Evolutionary conservation across 192 early-diverging fungal genomes (phyloP), one percentile per base, ranked within the genome.

Genomic region (Mortierella hygrophila): DNA sequence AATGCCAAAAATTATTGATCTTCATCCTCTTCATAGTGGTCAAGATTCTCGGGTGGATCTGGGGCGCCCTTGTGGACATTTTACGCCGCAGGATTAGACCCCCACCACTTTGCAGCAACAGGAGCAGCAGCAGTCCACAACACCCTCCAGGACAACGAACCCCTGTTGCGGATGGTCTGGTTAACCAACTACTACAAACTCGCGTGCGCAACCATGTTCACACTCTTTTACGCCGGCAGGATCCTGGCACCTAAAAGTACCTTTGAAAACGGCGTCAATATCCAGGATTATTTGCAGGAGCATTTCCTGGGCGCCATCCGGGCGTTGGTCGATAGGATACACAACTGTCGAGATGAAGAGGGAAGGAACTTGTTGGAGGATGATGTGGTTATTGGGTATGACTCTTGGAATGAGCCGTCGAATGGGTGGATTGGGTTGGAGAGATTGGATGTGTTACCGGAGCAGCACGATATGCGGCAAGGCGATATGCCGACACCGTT

Each of bases 41-140:
- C 83, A 77, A 80, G 83, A 35, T 85, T 80, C 60, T 80, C 78
- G 32, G 83, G 83, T 18, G 92, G 92, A 1, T 92, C 91, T 21
- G 92, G 92, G 6, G 90, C 90, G n/a, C 92, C 92, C 8, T 84
- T 88, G 1, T 93, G 92, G 92, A 92, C 91, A 18, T 74, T 91
- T 13, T 41, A 85, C 9, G 75, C 88, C 21, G 92, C 81, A 13
- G 92, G 92, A 32, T 72, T 93, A 8, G 82, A 91, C 37, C 89
- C 91, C 10, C 42, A 76, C 21, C 20, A 89, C 41, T 92, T 93
- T 46, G 68, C 76, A 3, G 79, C 80, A 15, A 92, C 91, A 3
- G 87, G 81, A 11, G 92, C 92, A 21, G 92, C 92, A 20, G 75
- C 87, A 47, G 90, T 92, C 4, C 92, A 93, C 52, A 90, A 90